Conservation (phyloP, 106 monocot genomes). For the Dioscorea zingiberensis region DNA sequence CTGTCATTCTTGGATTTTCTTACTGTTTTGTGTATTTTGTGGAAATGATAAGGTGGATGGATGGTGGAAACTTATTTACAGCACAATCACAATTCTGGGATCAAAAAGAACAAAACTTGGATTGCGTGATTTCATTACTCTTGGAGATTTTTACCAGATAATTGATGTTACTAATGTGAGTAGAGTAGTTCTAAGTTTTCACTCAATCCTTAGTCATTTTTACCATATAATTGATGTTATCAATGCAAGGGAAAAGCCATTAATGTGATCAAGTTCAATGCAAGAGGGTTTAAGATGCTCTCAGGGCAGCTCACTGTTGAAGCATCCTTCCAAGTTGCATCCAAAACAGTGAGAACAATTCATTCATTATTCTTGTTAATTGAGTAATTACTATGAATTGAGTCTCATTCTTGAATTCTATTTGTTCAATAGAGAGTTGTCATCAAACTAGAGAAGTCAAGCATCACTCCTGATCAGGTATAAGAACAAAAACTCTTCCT, state of each 20-base stretch:
- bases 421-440: slow-evolving; percentile 56
- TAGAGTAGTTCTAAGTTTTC: neutral
- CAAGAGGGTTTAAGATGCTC: slow-evolving; percentile 52
- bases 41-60: slow-evolving; percentile 54
- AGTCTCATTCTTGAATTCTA: neutral
- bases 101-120: slow-evolving; percentile 83
- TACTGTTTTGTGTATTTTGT: neutral
- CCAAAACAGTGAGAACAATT: slow-evolving; percentile 46
- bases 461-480: slow-evolving; percentile 77
- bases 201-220: neutral
- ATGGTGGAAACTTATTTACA: slow-evolving; percentile 82
- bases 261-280: slow-evolving; percentile 75
- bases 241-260: slow-evolving; percentile 57
- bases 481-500: neutral
- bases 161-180: slow-evolving; percentile 66
- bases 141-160: slow-evolving; percentile 83
- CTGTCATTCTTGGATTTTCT: neutral
- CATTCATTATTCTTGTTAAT: neutral
- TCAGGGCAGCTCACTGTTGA: slow-evolving; percentile 69
- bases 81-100: slow-evolving; percentile 78
- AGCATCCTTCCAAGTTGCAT: slow-evolving; percentile 63
- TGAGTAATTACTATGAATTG: neutral
- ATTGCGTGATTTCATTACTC: slow-evolving; percentile 63
- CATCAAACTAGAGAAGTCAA: slow-evolving; percentile 68
- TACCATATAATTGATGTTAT: too few species aligned